phyloP scores from a whole-genome alignment of 371 early-diverging fungal genomes.

The Mortierella sp. region DNA sequence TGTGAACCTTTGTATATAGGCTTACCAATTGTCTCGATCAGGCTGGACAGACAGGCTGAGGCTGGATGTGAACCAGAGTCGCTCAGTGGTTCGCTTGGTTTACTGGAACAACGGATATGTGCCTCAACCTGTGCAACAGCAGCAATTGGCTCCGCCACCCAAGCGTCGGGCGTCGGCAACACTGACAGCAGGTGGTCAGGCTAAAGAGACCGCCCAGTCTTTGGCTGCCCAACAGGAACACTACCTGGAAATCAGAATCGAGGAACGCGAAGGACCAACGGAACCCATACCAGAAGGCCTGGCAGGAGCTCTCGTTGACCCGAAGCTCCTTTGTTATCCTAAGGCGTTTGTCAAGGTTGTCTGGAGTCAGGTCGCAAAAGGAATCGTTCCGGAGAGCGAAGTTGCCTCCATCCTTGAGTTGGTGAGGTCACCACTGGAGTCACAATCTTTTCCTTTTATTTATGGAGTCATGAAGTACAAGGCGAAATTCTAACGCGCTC shows the following conservation, averaged over 20 bases:
- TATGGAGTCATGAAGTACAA: background rate
- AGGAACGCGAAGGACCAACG: conserved; percentile 21
- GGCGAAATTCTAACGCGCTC: background rate
- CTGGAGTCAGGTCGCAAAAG: conserved; percentile 54
- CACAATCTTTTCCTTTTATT: background rate
- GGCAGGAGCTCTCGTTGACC: conserved; percentile 54
- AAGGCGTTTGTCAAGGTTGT: conserved; percentile 51
- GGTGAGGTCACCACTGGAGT: conserved; percentile 12
- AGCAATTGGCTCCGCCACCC: conserved; percentile 20
- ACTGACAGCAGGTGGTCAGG: background rate
- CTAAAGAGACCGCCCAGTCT: conserved; percentile 14
- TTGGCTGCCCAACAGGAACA: conserved; percentile 33
- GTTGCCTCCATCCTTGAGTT: conserved; percentile 24
- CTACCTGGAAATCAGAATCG: conserved; percentile 50
- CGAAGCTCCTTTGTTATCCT: conserved; percentile 49
- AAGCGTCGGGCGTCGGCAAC: conserved; percentile 39
- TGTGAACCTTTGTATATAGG: conserved; percentile 23
- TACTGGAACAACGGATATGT: conserved; percentile 74
- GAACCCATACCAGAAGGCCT: conserved; percentile 34
- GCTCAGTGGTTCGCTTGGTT: conserved; percentile 67
- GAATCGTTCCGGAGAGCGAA: conserved; percentile 26
- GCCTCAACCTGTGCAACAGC: conserved; percentile 40
- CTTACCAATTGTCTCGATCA: conserved; percentile 67
- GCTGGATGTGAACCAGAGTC: conserved; percentile 68
- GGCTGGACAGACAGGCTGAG: conserved; percentile 77